Evolutionary conservation across 2,329 filamentous ascomycete genomes (phyloP).

Genomic region (Colletotrichum falcatum): DNA sequence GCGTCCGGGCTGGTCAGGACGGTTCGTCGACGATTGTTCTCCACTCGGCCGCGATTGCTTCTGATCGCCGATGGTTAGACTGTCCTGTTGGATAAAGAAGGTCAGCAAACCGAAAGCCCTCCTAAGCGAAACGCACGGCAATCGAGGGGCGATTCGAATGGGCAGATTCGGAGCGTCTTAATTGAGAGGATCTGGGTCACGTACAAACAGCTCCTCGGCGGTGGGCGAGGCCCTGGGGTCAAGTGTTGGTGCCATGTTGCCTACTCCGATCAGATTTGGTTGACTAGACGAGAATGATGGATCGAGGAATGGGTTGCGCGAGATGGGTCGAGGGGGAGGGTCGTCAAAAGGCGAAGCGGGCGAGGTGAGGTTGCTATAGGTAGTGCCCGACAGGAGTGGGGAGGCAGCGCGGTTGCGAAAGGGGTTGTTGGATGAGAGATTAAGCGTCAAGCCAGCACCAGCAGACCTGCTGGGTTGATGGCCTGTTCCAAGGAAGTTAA

Average conservation of each 20-base stretch:
- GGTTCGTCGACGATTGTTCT: conserved; percentile 50
- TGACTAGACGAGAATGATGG: conserved; percentile 53
- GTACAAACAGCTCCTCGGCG: conserved; percentile 81
- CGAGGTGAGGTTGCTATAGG: conserved; percentile 52
- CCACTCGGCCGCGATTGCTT: conserved; percentile 50
- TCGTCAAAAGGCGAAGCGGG: conserved; percentile 71
- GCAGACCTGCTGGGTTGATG: conserved; percentile 58
- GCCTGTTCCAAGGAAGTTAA: conserved; percentile 50
- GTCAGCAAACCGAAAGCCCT: conserved; percentile 13
- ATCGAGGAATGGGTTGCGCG: conserved; percentile 82
- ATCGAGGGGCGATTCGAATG: neutral
- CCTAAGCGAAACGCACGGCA: neutral
- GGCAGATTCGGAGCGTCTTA: neutral
- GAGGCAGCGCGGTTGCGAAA: conserved; percentile 80
- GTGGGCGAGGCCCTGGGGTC: conserved; percentile 62
- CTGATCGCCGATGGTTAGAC: conserved; percentile 74
- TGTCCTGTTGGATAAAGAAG: conserved; percentile 63
- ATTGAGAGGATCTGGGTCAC: conserved; percentile 53
- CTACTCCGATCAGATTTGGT: conserved; percentile 54
- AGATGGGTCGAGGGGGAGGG: conserved; percentile 69
- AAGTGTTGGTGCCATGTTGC: conserved; percentile 63
- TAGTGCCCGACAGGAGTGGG: conserved; percentile 54
- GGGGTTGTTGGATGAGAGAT: conserved; percentile 85
- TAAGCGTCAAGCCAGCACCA: conserved; percentile 65
- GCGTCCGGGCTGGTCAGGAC: conserved; percentile 55